These are phyloP conservation scores for Xylaria sp. DNA, from an alignment of 2,329 filamentous ascomycete species.

Conservation along the genomic window DNA sequence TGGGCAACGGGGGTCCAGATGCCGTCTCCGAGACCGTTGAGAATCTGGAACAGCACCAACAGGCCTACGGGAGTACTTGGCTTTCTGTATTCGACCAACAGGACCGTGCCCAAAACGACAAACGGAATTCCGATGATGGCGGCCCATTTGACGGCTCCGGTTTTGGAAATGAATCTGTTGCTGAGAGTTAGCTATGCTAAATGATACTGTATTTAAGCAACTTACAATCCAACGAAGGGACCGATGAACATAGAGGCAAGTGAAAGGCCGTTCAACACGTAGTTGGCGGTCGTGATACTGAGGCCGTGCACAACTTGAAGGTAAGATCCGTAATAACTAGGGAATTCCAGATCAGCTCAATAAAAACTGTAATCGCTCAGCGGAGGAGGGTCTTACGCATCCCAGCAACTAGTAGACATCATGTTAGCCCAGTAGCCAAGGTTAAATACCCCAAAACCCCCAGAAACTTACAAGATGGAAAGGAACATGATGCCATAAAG, in stretches of 20 bases:
- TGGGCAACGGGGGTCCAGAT: constrained; percentile 2
- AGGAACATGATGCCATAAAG: constrained; percentile 11
- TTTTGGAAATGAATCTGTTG: background rate
- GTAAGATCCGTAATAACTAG: constrained; percentile 7
- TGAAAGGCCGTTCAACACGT: constrained; percentile 8
- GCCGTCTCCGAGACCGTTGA: constrained; percentile 4
- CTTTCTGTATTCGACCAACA: constrained; percentile 5
- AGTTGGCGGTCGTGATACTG: constrained; percentile 5
- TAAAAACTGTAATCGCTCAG: background rate
- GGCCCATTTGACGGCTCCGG: constrained; percentile 9
- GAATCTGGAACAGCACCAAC: constrained; percentile 9
- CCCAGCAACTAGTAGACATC: constrained; percentile 4
- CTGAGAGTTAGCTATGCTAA: background rate
- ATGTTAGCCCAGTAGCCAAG: background rate
- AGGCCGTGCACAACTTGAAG: constrained; percentile 14
- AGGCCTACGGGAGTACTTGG: constrained; percentile 3
- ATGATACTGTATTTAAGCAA: background rate
- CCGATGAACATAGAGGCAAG: constrained; percentile 8
- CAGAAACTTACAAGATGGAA: constrained; percentile 9
- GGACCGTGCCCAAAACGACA: background rate
- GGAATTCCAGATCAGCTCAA: background rate
- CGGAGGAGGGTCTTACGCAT: background rate
- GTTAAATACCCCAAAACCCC: background rate
- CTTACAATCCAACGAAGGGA: constrained; percentile 9
- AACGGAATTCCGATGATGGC: constrained; percentile 11